A percentile compares a stretch with the other conserved stretches of the same genome.
These are phyloP conservation scores for Litsea cubeba DNA, from an alignment of 164 flowering plant genomes.

Conservation along the genomic window DNA sequence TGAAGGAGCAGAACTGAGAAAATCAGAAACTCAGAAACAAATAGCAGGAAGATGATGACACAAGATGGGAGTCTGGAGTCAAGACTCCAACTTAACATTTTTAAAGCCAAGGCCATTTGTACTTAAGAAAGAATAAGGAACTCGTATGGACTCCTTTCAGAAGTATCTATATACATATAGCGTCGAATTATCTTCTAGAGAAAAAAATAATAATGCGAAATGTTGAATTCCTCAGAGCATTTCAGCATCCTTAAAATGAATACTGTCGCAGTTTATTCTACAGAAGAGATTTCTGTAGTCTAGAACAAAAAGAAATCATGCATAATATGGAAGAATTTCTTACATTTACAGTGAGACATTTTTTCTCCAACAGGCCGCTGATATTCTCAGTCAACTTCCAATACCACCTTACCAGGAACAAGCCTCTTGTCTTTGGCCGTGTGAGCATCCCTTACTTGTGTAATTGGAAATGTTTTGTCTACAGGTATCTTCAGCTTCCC, in stretches of 20 bases:
- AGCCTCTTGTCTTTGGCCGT: slow-evolving; percentile 67
- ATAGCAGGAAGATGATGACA: too few species aligned
- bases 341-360: not conserved
- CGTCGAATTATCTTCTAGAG: not conserved
- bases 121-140: too few species aligned
- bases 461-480: slow-evolving; percentile 71
- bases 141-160: not conserved
- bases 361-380: not conserved
- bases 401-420: slow-evolving; percentile 84
- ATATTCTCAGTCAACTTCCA: slow-evolving; percentile 57
- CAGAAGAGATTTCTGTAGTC: not conserved
- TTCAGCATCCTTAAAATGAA: not conserved
- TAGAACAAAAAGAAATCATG: not conserved
- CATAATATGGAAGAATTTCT: not conserved
- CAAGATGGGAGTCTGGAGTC: too few species aligned
- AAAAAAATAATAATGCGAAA: not conserved
- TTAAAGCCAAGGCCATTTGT: too few species aligned
- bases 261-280: not conserved
- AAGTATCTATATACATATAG: not conserved
- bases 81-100: too few species aligned
- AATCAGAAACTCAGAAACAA: too few species aligned
- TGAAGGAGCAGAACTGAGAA: too few species aligned
- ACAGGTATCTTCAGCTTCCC: slow-evolving; percentile 82
- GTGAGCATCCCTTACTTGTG: slow-evolving; percentile 85
- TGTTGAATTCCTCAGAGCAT: not conserved